Evolutionary conservation across 129 eudicot species (phyloP), one percentile per base, ranked within the genome.

Genomic region (Ambrosia trifida): DNA sequence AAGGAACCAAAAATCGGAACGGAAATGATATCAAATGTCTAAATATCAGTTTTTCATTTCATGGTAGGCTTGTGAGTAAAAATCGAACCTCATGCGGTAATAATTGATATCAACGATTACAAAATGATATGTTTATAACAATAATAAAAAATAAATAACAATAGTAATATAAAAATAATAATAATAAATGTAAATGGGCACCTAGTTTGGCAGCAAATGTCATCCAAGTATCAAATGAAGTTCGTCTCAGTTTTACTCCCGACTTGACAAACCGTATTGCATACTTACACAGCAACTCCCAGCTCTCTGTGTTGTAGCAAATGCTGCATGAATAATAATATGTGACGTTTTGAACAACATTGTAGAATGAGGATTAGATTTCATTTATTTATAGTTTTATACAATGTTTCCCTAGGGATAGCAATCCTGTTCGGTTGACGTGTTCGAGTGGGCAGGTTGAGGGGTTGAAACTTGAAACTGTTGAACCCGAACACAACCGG

Each of bases 191-290:
- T 18, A 67, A 66, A 64, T 3, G 16, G 4, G 68, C 59, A 94
- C 99, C 99, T 85, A 69, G 73, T 76, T 77, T 86, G 50, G 96
- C 85, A 63, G 97, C 88, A 85, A 81, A 89, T 32, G 88, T 82
- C 99, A 94, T 94, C 99, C 97, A 94, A 13, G 67, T 70, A 68
- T 84, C 91, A 75, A 87, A 85, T 53, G 98, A 80, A 60, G 86
- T 74, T 75, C 83, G 82, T 28, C 98, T 82, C 67, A 94, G 74
- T 54, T 84, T 87, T 18, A 83, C 99, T 67, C 96, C 97, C 1
- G 93, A 87, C 81, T 66, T 85, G 49, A 85, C 69, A 71, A 94
- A 94, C 80, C 91, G 77, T 81, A 72, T 87, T 1, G 96, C 85
- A 72, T 87, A 87, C 82, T 89, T 94, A n/a, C 79, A 80, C 19